Evolutionary conservation across 2,329 filamentous ascomycete genomes (phyloP), one percentile per base, ranked within the genome.

Genomic region (Fusarium nematophilum): DNA sequence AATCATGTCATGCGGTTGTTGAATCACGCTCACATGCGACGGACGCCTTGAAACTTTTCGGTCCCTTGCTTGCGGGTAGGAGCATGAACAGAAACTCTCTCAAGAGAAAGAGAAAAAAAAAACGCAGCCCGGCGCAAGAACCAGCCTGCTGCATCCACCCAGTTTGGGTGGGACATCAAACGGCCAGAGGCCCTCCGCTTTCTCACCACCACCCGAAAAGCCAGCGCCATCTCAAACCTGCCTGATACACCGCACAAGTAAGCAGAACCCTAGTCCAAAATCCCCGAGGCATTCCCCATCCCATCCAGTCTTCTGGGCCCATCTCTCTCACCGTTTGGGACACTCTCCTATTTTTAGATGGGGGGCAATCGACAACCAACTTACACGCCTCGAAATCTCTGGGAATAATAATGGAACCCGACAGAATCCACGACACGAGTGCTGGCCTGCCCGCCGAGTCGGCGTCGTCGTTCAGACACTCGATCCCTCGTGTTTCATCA

Each of bases 331-430:
- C 8, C 17, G 6, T 17, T 31, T 26, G 39, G 18, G 15, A 25
- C 27, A 36, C 29, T 23, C 26, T 47, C 48, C 58, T 59, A 62
- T 63, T 59, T 59, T 55, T 62, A 59, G 45, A n/a, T n/a, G n/a
- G n/a, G n/a, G n/a, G n/a, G n/a, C n/a, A n/a, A n/a, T n/a, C n/a
- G n/a, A n/a, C n/a, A n/a, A n/a, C n/a, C n/a, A n/a, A n/a, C n/a
- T n/a, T n/a, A n/a, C n/a, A n/a, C n/a, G n/a, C n/a, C n/a, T n/a
- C n/a, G n/a, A n/a, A n/a, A n/a, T n/a, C n/a, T n/a, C n/a, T n/a
- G n/a, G n/a, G n/a, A n/a, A n/a, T n/a, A n/a, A n/a, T n/a, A n/a
- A n/a, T n/a, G n/a, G n/a, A n/a, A n/a, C n/a, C n/a, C n/a, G n/a
- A n/a, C n/a, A n/a, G n/a, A n/a, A n/a, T n/a, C n/a, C n/a, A n/a